phyloP scores from a whole-genome alignment of 2,329 filamentous ascomycete genomes.

The Mycosphaerelloides madeirae region DNA sequence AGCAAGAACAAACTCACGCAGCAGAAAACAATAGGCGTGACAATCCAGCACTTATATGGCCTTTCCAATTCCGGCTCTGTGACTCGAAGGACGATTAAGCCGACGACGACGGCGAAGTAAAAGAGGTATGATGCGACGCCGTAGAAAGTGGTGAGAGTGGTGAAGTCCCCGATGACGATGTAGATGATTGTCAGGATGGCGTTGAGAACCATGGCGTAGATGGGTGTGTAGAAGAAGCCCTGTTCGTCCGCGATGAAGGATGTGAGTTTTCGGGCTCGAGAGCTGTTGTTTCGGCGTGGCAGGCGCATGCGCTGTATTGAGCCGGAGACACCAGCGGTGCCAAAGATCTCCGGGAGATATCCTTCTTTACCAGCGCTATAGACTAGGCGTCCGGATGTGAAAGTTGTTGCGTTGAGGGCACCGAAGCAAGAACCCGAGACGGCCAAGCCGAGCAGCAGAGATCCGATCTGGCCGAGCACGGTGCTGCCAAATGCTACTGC shows the following conservation, averaged over 20 bases:
- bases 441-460: slow-evolving; percentile 78
- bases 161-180: slow-evolving; percentile 82
- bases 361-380: slow-evolving; percentile 95
- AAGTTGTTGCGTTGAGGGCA: slow-evolving; percentile 87
- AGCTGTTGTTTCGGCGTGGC: slow-evolving; percentile 49
- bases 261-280: slow-evolving; percentile 51
- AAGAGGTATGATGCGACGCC: slow-evolving; percentile 96
- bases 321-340: slow-evolving; percentile 67
- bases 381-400: slow-evolving; percentile 85
- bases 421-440: slow-evolving; percentile 92
- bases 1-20: slow-evolving; percentile 93
- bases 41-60: slow-evolving; percentile 94
- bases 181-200: slow-evolving; percentile 67
- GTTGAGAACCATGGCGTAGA: slow-evolving; percentile 85
- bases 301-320: slow-evolving; percentile 31
- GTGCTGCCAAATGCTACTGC: slow-evolving; percentile 87
- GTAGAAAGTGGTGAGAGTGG: slow-evolving; percentile 91
- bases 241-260: slow-evolving; percentile 70
- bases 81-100: slow-evolving; percentile 84
- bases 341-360: slow-evolving; percentile 80
- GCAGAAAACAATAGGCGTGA: slow-evolving; percentile 95
- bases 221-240: slow-evolving; percentile 87
- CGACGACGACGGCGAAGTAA: slow-evolving; percentile 92
- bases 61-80: slow-evolving; percentile 81
- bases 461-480: slow-evolving; percentile 80